These are phyloP conservation scores for Calonectria naviculata DNA, from an alignment of 2,329 filamentous ascomycete genomes.

Conservation along the genomic window DNA sequence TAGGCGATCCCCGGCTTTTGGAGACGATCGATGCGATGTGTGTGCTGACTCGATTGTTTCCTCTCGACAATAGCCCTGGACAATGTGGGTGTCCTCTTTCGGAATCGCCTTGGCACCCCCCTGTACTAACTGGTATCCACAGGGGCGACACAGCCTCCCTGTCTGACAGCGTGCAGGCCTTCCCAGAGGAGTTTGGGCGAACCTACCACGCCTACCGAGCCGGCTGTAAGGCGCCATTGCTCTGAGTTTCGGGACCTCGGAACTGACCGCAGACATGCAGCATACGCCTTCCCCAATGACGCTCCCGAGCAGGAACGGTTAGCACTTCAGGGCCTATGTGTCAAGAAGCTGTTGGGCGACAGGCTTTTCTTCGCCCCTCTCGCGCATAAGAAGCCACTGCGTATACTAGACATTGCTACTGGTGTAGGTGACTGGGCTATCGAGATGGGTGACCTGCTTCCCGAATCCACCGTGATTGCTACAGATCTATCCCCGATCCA, in stretches of 20 bases:
- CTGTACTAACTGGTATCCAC: not conserved
- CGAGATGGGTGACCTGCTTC: conserved; percentile 71
- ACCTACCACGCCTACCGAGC: conserved; percentile 58
- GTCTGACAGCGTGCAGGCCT: conserved; percentile 49
- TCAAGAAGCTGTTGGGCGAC: conserved; percentile 49
- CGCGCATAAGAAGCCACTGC: conserved; percentile 41
- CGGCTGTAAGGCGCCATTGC: conserved; percentile 49
- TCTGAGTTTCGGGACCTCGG: not conserved
- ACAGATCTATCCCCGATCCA: conserved; percentile 77
- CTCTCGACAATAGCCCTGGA: not conserved
- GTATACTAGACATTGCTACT: conserved; percentile 55
- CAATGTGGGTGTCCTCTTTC: conserved; percentile 10
- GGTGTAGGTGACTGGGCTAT: conserved; percentile 70
- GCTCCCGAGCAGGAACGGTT: conserved; percentile 51
- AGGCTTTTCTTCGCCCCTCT: conserved; percentile 54
- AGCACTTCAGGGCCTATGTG: conserved; percentile 47
- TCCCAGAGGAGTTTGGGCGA: conserved; percentile 52
- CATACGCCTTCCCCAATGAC: conserved; percentile 58
- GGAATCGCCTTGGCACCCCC: not conserved
- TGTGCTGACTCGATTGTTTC: not conserved
- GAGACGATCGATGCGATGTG: not conserved
- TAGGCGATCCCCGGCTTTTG: not conserved
- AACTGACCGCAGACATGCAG: conserved; percentile 36
- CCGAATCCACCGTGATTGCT: conserved; percentile 66
- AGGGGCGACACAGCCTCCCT: conserved; percentile 21